These are phyloP conservation scores for Dicorynia guianensis DNA, from an alignment of 306 rosid genomes.

Conservation along the genomic window DNA sequence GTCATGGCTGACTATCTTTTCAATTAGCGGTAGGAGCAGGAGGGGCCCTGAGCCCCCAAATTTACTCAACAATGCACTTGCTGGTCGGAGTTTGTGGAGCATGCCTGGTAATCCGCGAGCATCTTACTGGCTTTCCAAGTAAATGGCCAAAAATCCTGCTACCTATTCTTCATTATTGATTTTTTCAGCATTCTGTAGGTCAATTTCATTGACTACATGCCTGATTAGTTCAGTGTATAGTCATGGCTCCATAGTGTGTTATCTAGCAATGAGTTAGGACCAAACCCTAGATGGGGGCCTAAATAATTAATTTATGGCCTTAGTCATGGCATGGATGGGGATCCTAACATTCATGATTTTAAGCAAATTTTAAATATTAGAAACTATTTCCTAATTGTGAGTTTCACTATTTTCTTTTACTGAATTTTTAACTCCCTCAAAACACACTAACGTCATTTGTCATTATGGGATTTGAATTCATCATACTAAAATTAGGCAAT, in stretches of 20 bases:
- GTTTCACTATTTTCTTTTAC: too few species aligned
- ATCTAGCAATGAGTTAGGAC: not conserved
- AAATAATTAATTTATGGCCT: not conserved
- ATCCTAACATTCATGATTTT: too few species aligned
- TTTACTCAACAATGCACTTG: conserved; percentile 16
- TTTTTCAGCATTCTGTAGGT: not conserved
- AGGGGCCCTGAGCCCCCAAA: conserved; percentile 9
- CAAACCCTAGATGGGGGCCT: not conserved
- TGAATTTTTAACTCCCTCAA: too few species aligned
- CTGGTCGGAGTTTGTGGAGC: conserved; percentile 33
- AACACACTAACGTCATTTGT: too few species aligned
- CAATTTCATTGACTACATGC: not conserved
- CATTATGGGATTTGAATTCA: too few species aligned
- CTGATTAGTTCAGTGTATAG: too few species aligned
- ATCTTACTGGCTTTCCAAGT: not conserved
- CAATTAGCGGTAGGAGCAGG: not conserved
- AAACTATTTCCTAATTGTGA: too few species aligned
- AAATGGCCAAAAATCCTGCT: not conserved
- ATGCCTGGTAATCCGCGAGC: conserved; percentile 26
- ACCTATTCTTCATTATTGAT: conserved; percentile 3
- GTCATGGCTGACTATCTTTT: not conserved
- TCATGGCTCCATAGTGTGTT: conserved; percentile 8
- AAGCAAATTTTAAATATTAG: too few species aligned
- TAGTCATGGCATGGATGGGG: conserved; percentile 1
- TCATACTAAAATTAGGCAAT: too few species aligned